A percentile compares a stretch with the other conserved stretches of the same genome.
Conservation (phyloP, 306 rosid genomes). For the Leucaena leucocephala region DNA sequence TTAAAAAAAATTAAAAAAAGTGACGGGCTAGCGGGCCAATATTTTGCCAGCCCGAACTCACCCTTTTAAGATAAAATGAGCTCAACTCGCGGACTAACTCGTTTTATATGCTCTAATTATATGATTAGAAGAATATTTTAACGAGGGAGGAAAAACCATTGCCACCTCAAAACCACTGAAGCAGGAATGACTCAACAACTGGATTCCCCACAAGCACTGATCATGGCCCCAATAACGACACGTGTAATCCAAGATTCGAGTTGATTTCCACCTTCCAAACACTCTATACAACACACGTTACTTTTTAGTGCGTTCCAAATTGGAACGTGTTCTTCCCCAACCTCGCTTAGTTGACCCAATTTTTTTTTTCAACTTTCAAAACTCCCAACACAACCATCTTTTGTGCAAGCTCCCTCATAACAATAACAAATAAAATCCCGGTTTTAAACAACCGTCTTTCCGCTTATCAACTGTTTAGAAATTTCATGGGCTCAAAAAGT, state of each 20-base stretch:
- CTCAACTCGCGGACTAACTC: too few species aligned
- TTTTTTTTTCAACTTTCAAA: too few species aligned
- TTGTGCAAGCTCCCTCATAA: background rate
- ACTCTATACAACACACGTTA: background rate
- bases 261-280: background rate
- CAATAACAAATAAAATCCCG: too few species aligned
- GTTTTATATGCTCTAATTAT: too few species aligned
- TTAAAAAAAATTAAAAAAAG: too few species aligned
- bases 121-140: background rate
- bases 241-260: slow-evolving; percentile 29
- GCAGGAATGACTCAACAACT: slow-evolving; percentile 20
- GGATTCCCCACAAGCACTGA: background rate
- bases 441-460: too few species aligned
- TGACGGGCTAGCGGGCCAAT: too few species aligned
- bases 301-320: background rate
- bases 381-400: background rate
- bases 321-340: background rate
- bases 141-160: background rate
- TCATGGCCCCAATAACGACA: slow-evolving; percentile 24
- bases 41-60: too few species aligned
- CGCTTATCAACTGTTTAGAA: too few species aligned
- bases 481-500: too few species aligned
- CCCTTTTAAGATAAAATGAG: too few species aligned
- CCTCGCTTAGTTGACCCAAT: background rate
- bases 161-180: background rate